Conservation (phyloP, 345 rosid species). For the Acer saccharum region DNA sequence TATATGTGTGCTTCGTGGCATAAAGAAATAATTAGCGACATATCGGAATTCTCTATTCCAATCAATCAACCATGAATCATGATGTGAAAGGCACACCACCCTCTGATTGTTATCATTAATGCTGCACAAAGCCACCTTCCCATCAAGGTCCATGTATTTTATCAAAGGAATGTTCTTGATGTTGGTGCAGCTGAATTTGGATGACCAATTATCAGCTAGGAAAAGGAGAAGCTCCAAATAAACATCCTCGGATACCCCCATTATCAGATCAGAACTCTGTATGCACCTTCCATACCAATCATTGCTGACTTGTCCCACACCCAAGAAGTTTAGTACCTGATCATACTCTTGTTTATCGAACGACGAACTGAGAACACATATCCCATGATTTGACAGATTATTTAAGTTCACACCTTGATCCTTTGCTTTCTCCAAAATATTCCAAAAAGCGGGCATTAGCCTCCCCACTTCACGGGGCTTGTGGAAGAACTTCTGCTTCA, state of each 20-base stretch:
- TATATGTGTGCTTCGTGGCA: constrained; percentile 42
- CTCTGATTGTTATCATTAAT: constrained; percentile 9
- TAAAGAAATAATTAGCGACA: constrained; percentile 33
- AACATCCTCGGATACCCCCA: constrained; percentile 46
- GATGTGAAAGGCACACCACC: constrained; percentile 29
- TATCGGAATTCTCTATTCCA: constrained; percentile 57
- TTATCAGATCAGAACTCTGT: constrained; percentile 50
- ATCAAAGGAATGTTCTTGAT: constrained; percentile 48
- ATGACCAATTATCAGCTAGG: constrained; percentile 54
- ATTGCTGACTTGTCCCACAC: constrained; percentile 36
- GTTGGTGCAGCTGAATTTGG: constrained; percentile 32
- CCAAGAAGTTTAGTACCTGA: constrained; percentile 50
- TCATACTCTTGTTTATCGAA: constrained; percentile 47
- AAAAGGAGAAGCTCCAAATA: constrained; percentile 55
- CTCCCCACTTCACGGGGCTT: constrained; percentile 61
- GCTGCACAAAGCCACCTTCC: constrained; percentile 38
- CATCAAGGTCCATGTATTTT: constrained; percentile 44
- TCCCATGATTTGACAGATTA: constrained; percentile 68
- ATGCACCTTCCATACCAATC: constrained; percentile 71
- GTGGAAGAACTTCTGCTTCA: constrained; percentile 58
- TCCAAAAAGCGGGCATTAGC: constrained; percentile 60
- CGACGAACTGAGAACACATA: constrained; percentile 41
- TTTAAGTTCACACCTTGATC: constrained; percentile 47
- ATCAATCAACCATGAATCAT: constrained; percentile 48
- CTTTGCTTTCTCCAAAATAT: constrained; percentile 52